Percentiles rank a stretch among this genome's conserved stretches.
Conservation (phyloP, 2,329 filamentous ascomycete genomes). For the Exserohilum turcica region DNA sequence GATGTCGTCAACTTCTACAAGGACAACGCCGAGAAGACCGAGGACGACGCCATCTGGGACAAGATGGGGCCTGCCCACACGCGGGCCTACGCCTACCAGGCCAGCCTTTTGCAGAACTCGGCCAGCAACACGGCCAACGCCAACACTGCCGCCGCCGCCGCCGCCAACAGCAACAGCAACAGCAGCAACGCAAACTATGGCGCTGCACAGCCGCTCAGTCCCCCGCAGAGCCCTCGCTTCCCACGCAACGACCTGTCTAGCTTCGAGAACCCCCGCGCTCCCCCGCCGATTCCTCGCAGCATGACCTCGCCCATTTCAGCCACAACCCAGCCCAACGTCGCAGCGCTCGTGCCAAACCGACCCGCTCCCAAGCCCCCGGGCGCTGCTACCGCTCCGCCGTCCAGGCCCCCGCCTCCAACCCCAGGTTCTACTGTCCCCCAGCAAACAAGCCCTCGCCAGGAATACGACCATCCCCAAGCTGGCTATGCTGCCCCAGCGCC, state of each 20-base stretch:
- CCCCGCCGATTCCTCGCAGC: constrained; percentile 77
- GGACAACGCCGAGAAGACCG: constrained; percentile 80
- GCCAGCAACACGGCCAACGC: too few species aligned
- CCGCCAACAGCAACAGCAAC: constrained; percentile 19
- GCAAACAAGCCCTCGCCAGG: constrained; percentile 37
- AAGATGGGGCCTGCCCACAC: constrained; percentile 90
- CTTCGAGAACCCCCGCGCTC: constrained; percentile 94
- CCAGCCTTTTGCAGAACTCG: constrained; percentile 39
- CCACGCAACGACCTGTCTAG: constrained; percentile 88
- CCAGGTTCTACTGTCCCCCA: constrained; percentile 53
- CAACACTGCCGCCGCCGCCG: too few species aligned
- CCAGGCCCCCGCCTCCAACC: constrained; percentile 62
- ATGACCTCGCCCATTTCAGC: constrained; percentile 49
- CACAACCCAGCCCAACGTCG: constrained; percentile 47
- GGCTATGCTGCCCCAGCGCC: constrained; percentile 51
- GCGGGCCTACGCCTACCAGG: constrained; percentile 51
- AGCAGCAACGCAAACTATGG: constrained; percentile 36
- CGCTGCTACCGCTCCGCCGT: constrained; percentile 57
- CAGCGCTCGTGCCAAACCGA: constrained; percentile 72
- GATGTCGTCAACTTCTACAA: constrained; percentile 98
- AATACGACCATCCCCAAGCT: constrained; percentile 50
- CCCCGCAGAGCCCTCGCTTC: constrained; percentile 83
- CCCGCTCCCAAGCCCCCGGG: constrained; percentile 86
- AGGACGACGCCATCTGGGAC: constrained; percentile 88
- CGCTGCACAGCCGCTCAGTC: constrained; percentile 65